Evolutionary conservation across 257 asterid species (phyloP).

Genomic region (Voacanga thouarsii): DNA sequence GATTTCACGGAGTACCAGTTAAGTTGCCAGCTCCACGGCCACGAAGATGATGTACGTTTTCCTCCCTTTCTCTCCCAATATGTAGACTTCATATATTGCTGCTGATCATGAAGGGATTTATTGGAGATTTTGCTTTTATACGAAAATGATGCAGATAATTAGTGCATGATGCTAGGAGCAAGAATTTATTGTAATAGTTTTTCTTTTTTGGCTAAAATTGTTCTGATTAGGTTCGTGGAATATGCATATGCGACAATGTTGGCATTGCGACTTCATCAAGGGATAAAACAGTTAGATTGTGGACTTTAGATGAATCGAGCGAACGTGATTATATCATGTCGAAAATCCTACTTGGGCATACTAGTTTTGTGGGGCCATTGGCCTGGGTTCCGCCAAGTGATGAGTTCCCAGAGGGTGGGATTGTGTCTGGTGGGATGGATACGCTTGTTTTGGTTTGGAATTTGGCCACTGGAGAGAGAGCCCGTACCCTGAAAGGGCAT

Average conservation of each 20-base stretch:
- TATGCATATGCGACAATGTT: slow-evolving; percentile 70
- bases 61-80: background rate
- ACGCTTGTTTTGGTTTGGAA: slow-evolving; percentile 79
- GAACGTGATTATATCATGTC: slow-evolving; percentile 54
- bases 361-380: slow-evolving; percentile 95
- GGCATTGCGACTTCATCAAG: slow-evolving; percentile 98
- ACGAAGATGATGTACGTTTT: slow-evolving; percentile 86
- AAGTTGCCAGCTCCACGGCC: slow-evolving; percentile 84
- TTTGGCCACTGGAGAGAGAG: slow-evolving; percentile 77
- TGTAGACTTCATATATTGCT: background rate
- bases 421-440: slow-evolving; percentile 97
- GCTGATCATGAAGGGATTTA: background rate
- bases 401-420: slow-evolving; percentile 84
- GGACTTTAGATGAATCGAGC: slow-evolving; percentile 63
- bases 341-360: slow-evolving; percentile 81
- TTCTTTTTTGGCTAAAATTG: slow-evolving; percentile 1
- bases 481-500: slow-evolving; percentile 72
- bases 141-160: background rate
- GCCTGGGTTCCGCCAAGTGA: slow-evolving; percentile 79
- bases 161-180: background rate
- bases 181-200: background rate
- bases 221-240: slow-evolving; percentile 74
- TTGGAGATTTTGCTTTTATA: background rate
- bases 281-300: slow-evolving; percentile 75
- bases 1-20: slow-evolving; percentile 66